These are phyloP conservation scores for Psidium guajava DNA, from an alignment of 345 rosid genomes.

Conservation along the genomic window DNA sequence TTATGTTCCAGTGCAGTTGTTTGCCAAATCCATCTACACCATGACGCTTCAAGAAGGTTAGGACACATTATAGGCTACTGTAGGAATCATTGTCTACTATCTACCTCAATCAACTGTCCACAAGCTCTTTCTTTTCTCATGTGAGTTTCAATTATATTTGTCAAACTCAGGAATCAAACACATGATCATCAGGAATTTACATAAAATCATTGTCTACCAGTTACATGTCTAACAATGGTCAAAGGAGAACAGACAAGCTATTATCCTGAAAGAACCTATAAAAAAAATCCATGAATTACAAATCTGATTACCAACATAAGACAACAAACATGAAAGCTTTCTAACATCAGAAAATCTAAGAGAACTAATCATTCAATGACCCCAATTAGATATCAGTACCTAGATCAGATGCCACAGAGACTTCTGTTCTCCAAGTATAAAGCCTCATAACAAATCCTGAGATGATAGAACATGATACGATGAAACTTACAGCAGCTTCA, in stretches of 20 bases:
- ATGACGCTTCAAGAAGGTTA: background rate
- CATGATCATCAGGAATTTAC: background rate
- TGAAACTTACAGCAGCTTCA: conserved; percentile 55
- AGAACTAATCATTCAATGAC: background rate
- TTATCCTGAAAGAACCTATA: background rate
- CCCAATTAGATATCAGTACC: background rate
- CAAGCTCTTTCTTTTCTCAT: background rate
- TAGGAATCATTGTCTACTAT: background rate
- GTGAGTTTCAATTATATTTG: background rate
- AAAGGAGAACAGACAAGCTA: background rate
- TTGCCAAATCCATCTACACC: background rate
- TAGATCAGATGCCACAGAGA: background rate
- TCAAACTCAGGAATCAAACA: background rate
- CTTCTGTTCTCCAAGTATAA: background rate
- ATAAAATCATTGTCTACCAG: background rate
- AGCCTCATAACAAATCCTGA: background rate
- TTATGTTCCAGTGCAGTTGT: background rate
- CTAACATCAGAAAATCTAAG: background rate
- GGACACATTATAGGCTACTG: background rate
- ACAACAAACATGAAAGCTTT: background rate
- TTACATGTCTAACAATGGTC: background rate
- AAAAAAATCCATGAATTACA: background rate
- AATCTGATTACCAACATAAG: background rate
- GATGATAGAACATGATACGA: background rate
- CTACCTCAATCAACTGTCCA: background rate